Evolutionary conservation across 371 early-diverging fungal genomes (phyloP).

Genomic region (Mucor plumbeus): DNA sequence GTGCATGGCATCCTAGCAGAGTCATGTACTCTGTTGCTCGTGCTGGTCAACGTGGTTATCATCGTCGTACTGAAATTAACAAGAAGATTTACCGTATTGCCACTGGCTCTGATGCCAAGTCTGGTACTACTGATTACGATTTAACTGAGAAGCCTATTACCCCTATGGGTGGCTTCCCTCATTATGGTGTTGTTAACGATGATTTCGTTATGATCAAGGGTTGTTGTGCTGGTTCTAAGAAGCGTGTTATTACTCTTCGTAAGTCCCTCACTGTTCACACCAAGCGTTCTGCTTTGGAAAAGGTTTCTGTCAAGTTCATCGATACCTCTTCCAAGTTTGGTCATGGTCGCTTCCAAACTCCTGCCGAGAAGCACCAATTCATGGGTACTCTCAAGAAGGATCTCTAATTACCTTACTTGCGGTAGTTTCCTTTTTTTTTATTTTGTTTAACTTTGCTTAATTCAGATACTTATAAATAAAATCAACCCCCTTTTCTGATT

Average conservation of each 20-base stretch:
- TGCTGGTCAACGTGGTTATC: conserved; percentile 99
- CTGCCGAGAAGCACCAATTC: conserved; percentile 97
- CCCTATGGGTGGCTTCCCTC: conserved; percentile 99
- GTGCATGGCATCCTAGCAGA: conserved; percentile 99
- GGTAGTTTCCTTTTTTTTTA: conserved; percentile 2
- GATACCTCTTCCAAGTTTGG: conserved; percentile 99
- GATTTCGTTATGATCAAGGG: conserved; percentile 99
- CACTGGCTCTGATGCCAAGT: conserved; percentile 84
- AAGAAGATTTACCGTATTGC: conserved; percentile 99
- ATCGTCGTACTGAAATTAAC: conserved; percentile 99
- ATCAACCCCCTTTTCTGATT: background rate
- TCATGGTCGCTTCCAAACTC: conserved; percentile 99
- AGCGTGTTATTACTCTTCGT: conserved; percentile 98
- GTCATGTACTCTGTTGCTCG: conserved; percentile 99
- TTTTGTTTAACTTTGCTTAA: conserved; percentile 2
- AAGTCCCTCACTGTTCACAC: conserved; percentile 96
- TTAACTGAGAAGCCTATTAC: conserved; percentile 97
- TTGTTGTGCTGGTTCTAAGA: conserved; percentile 96
- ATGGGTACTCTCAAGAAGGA: conserved; percentile 96
- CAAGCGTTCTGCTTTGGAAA: conserved; percentile 95
- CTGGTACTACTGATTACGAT: conserved; percentile 98
- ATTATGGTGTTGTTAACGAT: conserved; percentile 98
- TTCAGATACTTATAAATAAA: background rate
- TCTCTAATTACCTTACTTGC: conserved; percentile 27
- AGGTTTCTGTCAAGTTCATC: conserved; percentile 97